These are phyloP conservation scores for Claviceps sp. DNA, from an alignment of 2,329 filamentous ascomycete genomes.

Conservation along the genomic window DNA sequence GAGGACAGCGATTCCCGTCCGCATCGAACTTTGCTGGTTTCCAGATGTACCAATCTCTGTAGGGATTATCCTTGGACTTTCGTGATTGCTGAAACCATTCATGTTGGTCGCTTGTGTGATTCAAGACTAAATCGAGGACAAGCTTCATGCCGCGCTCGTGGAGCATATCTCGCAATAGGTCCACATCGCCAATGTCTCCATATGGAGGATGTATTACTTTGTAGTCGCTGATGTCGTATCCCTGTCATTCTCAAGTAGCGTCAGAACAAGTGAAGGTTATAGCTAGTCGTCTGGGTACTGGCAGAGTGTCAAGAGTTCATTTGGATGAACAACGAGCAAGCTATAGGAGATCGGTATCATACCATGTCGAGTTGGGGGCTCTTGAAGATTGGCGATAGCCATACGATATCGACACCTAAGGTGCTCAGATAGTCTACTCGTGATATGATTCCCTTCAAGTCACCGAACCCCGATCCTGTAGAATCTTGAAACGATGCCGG, in stretches of 20 bases:
- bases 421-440: constrained; percentile 40
- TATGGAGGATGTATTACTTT: constrained; percentile 51
- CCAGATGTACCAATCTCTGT: constrained; percentile 55
- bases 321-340: too few relatives aligned
- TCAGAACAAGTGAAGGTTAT: neutral
- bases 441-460: constrained; percentile 44
- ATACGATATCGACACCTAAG: constrained; percentile 45
- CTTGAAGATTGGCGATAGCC: constrained; percentile 35
- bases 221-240: constrained; percentile 61
- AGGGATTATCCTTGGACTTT: constrained; percentile 37
- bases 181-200: constrained; percentile 54
- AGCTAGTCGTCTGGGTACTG: neutral
- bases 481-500: constrained; percentile 48
- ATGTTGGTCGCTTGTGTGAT: constrained; percentile 50
- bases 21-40: constrained; percentile 40
- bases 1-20: constrained; percentile 44
- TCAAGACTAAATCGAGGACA: constrained; percentile 60
- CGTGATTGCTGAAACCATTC: constrained; percentile 44
- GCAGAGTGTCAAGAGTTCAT: neutral
- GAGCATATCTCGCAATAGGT: constrained; percentile 44
- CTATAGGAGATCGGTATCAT: constrained; percentile 1
- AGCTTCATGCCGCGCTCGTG: constrained; percentile 54
- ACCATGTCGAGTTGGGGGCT: constrained; percentile 52
- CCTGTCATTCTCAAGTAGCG: constrained; percentile 19
- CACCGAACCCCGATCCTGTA: constrained; percentile 40